Percentiles rank a stretch among this genome's conserved stretches.
phyloP scores from a whole-genome alignment of 495 filamentous ascomycete genomes.

The Annulohypoxylon bovei region DNA sequence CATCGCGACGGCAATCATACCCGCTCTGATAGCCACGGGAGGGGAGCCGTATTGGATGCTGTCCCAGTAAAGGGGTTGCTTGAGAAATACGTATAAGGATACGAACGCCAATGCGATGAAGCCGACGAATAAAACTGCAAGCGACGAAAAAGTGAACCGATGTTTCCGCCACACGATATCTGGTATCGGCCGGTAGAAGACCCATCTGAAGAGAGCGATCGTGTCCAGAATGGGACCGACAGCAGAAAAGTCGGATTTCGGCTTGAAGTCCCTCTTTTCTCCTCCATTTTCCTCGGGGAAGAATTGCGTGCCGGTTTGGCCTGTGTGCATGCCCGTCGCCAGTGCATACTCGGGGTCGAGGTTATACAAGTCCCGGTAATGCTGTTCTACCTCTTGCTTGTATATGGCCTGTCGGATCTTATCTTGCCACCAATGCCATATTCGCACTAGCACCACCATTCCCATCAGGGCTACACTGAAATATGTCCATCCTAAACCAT shows the following conservation, averaged over 20 bases:
- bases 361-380: conserved; percentile 62
- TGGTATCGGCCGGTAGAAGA: conserved; percentile 87
- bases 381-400: conserved; percentile 73
- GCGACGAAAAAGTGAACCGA: conserved; percentile 78
- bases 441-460: conserved; percentile 69
- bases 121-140: conserved; percentile 73
- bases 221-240: conserved; percentile 76
- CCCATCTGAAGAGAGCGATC: conserved; percentile 80
- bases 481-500: conserved; percentile 87
- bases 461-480: conserved; percentile 78
- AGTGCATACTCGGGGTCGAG: conserved; percentile 70
- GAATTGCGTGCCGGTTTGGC: conserved; percentile 71
- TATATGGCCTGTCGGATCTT: conserved; percentile 85
- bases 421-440: conserved; percentile 88
- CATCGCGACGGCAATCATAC: conserved; percentile 94
- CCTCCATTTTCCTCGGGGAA: conserved; percentile 68
- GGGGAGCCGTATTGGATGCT: conserved; percentile 87
- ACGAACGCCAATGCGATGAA: conserved; percentile 73
- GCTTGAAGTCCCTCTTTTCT: conserved; percentile 63
- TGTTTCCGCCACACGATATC: conserved; percentile 68
- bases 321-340: conserved; percentile 73
- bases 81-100: conserved; percentile 82
- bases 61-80: conserved; percentile 84
- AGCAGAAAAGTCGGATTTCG: conserved; percentile 74
- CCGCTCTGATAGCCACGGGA: conserved; percentile 86